Base-by-base conservation (phyloP, 179 eudicot genomes). In the Carnegiea gigantea region DNA sequence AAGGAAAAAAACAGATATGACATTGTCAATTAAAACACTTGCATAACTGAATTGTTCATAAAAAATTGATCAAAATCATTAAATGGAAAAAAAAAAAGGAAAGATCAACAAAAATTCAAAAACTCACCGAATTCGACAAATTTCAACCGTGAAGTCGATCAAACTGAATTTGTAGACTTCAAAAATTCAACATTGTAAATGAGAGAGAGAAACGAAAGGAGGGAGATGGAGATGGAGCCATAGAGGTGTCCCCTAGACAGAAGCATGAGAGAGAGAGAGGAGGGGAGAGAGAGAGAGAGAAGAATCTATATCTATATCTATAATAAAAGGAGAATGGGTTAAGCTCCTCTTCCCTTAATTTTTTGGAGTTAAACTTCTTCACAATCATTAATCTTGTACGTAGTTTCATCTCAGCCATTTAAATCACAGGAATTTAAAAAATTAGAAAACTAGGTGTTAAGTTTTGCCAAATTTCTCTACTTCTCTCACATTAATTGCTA, bases 161-260 rank as follows among this genome's bases (percentile, higher is more conserved):
- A 36, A 18, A 57, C 20, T 33, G 68, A 70, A 70, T n/a, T 3
- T 21, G 7, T 62, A 51, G 46, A 23, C 36, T 53, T 23, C 30
- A 15, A 71, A 51, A 40, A 48, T 33, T 20, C 24, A 46, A 28
- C 11, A 46, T 48, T 68, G 70, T 13, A 51, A 24, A 2, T 44
- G 40, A 53, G 13, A 8, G 70, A 54, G 53, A 21, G 15, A 33
- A 20, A 21, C n/a, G 36, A 18, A 12, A 36, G n/a, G n/a, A n/a
- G n/a, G n/a, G n/a, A n/a, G n/a, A n/a, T n/a, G n/a, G n/a, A n/a
- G n/a, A n/a, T n/a, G n/a, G n/a, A n/a, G n/a, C n/a, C n/a, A n/a
- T n/a, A n/a, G n/a, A 40, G 0, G 77, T 83, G 86, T 83, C 70
- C 43, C 86, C 86, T 59, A 12, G 30, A 70, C 62, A 36, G 86